phyloP scores from a whole-genome alignment of 1,139 yeast species.

The Chernovozyma sophiae-reginae region DNA sequence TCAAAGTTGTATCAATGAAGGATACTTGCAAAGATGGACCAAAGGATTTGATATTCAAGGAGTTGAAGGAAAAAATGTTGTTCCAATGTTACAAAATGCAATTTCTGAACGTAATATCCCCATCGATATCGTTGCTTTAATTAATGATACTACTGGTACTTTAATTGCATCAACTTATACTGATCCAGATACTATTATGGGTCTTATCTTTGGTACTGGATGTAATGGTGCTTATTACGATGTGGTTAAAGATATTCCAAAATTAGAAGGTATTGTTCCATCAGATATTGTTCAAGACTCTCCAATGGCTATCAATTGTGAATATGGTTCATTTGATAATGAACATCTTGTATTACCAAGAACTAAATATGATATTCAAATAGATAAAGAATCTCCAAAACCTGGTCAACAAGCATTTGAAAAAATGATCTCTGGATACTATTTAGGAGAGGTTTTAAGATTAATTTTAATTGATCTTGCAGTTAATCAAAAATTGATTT shows the following conservation, averaged over 20 bases:
- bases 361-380: slow-evolving; percentile 76
- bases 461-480: slow-evolving; percentile 72
- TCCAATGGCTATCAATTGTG: slow-evolving; percentile 96
- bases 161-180: slow-evolving; percentile 93
- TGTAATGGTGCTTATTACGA: slow-evolving; percentile 98
- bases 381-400: slow-evolving; percentile 87
- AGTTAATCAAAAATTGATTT: slow-evolving; percentile 56
- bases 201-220: slow-evolving; percentile 96
- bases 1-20: slow-evolving; percentile 78
- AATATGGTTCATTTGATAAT: slow-evolving; percentile 96
- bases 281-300: slow-evolving; percentile 60
- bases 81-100: slow-evolving; percentile 81
- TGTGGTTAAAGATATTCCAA: slow-evolving; percentile 67
- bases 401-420: slow-evolving; percentile 96
- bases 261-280: slow-evolving; percentile 68
- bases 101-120: slow-evolving; percentile 65
- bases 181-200: slow-evolving; percentile 87
- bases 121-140: slow-evolving; percentile 82
- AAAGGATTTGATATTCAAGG: slow-evolving; percentile 94
- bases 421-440: slow-evolving; percentile 96
- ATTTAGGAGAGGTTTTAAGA: slow-evolving; percentile 89
- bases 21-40: slow-evolving; percentile 93
- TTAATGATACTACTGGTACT: slow-evolving; percentile 97
- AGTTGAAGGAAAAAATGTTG: slow-evolving; percentile 94
- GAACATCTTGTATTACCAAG: slow-evolving; percentile 83